These are phyloP conservation scores for Orbilia ellipsospora DNA, from an alignment of 2,329 filamentous ascomycete genomes.

Conservation along the genomic window DNA sequence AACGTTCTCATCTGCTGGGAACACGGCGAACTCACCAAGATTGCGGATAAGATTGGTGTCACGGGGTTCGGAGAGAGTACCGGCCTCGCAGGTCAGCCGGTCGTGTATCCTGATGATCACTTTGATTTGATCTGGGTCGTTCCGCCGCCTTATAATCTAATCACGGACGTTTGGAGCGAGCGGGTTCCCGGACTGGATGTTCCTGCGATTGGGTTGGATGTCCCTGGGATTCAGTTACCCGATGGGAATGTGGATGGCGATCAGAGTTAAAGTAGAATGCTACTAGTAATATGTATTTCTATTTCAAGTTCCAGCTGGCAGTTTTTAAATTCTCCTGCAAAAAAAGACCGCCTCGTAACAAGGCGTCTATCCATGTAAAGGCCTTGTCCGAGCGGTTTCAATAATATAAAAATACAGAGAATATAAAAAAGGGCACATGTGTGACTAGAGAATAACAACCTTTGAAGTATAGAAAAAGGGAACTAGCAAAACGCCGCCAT, in stretches of 20 bases:
- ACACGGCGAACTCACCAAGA: conserved; percentile 2
- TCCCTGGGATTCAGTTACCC: too few species aligned
- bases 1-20: conserved; percentile 10
- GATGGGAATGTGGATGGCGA: too few species aligned
- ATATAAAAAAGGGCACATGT: neutral
- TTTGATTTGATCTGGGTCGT: conserved; percentile 6
- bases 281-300: too few species aligned
- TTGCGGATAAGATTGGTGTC: neutral
- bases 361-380: too few species aligned
- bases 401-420: conserved; percentile 3
- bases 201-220: too few species aligned
- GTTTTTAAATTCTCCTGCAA: too few species aligned
- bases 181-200: neutral
- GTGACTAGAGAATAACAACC: conserved; percentile 9
- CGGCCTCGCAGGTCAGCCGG: neutral
- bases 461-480: conserved; percentile 4
- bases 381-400: neutral
- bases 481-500: conserved; percentile 26
- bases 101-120: neutral
- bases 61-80: neutral
- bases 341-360: too few species aligned
- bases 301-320: too few species aligned
- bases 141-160: neutral
- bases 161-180: neutral
- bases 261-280: too few species aligned